Evolutionary conservation across 225 moss, liverwort and hornwort species (phyloP).

Genomic region (Ulota crispa): DNA sequence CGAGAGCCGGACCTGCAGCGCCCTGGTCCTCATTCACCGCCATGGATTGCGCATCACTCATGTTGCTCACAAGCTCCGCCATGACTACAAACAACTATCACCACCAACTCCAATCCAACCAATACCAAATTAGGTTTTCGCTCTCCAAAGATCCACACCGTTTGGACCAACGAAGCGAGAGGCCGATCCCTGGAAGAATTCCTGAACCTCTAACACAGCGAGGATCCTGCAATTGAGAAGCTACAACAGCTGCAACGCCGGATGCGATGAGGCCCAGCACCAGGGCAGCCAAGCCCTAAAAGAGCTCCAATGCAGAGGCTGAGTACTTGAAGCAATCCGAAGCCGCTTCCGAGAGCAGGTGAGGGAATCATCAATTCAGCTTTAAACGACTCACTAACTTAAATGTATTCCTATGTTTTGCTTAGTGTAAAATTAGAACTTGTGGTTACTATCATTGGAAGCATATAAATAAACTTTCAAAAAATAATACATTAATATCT

Average conservation of each 20-base stretch:
- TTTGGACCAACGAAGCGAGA: not conserved
- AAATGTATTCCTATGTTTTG: too few species aligned
- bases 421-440: too few species aligned
- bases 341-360: too few species aligned
- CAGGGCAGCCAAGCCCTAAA: not conserved
- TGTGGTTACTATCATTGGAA: too few species aligned
- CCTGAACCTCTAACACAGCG: not conserved
- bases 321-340: too few species aligned
- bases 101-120: not conserved
- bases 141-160: not conserved
- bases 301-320: not conserved
- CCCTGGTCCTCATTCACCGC: conserved; percentile 28
- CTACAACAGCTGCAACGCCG: not conserved
- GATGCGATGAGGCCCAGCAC: not conserved
- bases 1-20: conserved; percentile 19
- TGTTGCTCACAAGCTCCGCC: conserved; percentile 16
- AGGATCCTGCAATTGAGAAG: not conserved
- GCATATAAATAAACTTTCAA: too few species aligned
- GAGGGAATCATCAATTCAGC: too few species aligned
- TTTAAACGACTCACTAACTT: too few species aligned
- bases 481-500: too few species aligned
- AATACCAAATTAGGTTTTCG: not conserved
- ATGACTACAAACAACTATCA: not conserved
- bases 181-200: not conserved
- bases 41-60: conserved; percentile 31